Percentiles rank a stretch among this genome's conserved stretches.
These are phyloP conservation scores for Chrysoporthe cubensis DNA, from an alignment of 2,329 filamentous ascomycete genomes.

Conservation along the genomic window DNA sequence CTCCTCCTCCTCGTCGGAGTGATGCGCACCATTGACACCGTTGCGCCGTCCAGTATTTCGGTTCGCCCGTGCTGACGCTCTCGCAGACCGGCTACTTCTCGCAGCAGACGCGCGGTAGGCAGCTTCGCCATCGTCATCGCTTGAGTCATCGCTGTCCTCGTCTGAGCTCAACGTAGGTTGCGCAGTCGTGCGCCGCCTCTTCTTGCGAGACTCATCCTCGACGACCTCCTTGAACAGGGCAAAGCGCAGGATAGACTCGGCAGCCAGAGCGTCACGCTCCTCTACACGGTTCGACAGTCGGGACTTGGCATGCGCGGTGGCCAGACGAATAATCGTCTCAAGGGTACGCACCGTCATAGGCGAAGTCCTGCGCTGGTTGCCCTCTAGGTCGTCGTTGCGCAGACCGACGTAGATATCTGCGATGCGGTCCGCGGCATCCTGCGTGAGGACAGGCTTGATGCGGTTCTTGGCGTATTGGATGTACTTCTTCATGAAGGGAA, in stretches of 20 bases:
- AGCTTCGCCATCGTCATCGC: conserved; percentile 48
- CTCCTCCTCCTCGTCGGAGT: conserved; percentile 52
- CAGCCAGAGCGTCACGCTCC: conserved; percentile 83
- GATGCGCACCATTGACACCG: conserved; percentile 36
- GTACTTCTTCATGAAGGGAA: conserved; percentile 99
- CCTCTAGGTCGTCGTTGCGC: conserved; percentile 93
- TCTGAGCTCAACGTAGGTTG: conserved; percentile 57
- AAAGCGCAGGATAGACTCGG: conserved; percentile 88
- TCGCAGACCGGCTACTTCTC: conserved; percentile 34
- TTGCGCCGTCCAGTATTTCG: conserved; percentile 34
- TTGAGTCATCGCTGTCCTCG: conserved; percentile 62
- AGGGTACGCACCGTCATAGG: conserved; percentile 96
- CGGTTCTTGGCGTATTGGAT: conserved; percentile 96
- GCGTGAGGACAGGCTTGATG: conserved; percentile 86
- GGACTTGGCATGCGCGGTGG: conserved; percentile 93
- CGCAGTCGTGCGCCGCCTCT: conserved; percentile 68
- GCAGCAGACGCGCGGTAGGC: conserved; percentile 47
- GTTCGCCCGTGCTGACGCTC: conserved; percentile 40
- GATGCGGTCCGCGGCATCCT: conserved; percentile 90
- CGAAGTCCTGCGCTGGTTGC: conserved; percentile 89
- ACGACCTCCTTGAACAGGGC: conserved; percentile 97
- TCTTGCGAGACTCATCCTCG: conserved; percentile 77
- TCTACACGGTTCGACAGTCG: conserved; percentile 87
- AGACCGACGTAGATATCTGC: conserved; percentile 88
- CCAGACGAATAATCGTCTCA: conserved; percentile 96